Conservation (phyloP, 345 rosid species). For the Raphanus sativus region DNA sequence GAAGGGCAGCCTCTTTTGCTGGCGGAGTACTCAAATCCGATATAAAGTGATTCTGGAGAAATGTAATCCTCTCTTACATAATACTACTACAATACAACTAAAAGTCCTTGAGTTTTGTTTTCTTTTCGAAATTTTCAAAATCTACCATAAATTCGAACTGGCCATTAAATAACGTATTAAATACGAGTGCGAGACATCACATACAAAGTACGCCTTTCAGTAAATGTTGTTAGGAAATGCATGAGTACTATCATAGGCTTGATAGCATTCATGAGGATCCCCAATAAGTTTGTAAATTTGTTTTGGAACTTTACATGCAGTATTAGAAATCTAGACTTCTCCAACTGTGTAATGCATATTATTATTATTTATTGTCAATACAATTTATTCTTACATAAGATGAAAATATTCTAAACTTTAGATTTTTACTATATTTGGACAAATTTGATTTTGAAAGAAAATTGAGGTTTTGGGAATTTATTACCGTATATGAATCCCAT, state of each 20-base stretch:
- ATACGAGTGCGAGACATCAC: slow-evolving; percentile 21
- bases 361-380: neutral
- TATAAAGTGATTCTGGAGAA: neutral
- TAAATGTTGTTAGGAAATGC: slow-evolving; percentile 10
- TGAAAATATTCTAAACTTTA: neutral
- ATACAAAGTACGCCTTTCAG: slow-evolving; percentile 17
- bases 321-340: neutral
- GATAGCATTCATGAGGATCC: neutral
- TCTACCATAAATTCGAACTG: slow-evolving; percentile 3
- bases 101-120: neutral
- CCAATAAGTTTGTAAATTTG: neutral
- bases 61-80: neutral
- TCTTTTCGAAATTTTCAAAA: neutral
- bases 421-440: neutral
- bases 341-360: neutral
- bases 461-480: neutral
- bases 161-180: slow-evolving; percentile 9
- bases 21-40: neutral
- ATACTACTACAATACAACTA: neutral
- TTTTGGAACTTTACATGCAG: neutral
- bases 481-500: neutral
- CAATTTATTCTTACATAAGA: neutral
- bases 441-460: neutral
- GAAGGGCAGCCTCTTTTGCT: slow-evolving; percentile 7
- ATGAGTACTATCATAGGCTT: neutral